phyloP scores from a whole-genome alignment of 2,329 filamentous ascomycete species.

The Beauveria brongniartii region DNA sequence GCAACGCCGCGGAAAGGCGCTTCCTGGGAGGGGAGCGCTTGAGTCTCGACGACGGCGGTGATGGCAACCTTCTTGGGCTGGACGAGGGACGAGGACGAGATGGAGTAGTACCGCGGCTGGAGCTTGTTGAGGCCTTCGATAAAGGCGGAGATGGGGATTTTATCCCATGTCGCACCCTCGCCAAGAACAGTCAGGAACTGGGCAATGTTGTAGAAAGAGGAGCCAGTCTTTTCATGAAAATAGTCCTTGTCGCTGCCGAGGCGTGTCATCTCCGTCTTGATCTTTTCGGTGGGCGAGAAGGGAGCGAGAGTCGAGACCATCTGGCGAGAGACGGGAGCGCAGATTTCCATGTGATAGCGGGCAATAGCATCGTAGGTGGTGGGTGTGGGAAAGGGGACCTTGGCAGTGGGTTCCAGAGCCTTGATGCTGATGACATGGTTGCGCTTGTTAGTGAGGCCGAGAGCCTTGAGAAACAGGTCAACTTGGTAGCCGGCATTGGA shows the following conservation, averaged over 20 bases:
- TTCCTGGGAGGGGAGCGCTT: constrained; percentile 66
- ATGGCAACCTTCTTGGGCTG: constrained; percentile 94
- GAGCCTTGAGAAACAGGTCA: constrained; percentile 74
- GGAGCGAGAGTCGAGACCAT: constrained; percentile 80
- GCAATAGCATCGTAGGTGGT: constrained; percentile 92
- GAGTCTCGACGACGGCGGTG: constrained; percentile 86
- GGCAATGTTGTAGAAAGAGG: constrained; percentile 81
- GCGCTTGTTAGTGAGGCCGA: constrained; percentile 69
- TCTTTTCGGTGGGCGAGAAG: constrained; percentile 77
- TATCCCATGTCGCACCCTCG: constrained; percentile 68
- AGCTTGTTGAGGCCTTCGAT: constrained; percentile 92
- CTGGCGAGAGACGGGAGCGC: constrained; percentile 91
- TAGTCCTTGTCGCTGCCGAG: constrained; percentile 92
- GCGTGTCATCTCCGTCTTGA: constrained; percentile 81
- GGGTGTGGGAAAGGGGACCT: constrained; percentile 94
- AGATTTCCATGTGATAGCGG: constrained; percentile 95
- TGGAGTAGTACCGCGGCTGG: constrained; percentile 97
- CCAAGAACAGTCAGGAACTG: constrained; percentile 69
- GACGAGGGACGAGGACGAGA: constrained; percentile 90
- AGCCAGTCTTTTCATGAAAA: constrained; percentile 78
- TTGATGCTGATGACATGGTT: constrained; percentile 81
- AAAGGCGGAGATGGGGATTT: constrained; percentile 86
- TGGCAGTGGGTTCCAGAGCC: constrained; percentile 86
- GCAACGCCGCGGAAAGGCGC: constrained; percentile 87
- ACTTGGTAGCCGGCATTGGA: constrained; percentile 91